Evolutionary conservation across 305 asterid genomes (phyloP), one percentile per base, ranked within the genome.

Genomic region (Fraxinus xanthoxyloides): DNA sequence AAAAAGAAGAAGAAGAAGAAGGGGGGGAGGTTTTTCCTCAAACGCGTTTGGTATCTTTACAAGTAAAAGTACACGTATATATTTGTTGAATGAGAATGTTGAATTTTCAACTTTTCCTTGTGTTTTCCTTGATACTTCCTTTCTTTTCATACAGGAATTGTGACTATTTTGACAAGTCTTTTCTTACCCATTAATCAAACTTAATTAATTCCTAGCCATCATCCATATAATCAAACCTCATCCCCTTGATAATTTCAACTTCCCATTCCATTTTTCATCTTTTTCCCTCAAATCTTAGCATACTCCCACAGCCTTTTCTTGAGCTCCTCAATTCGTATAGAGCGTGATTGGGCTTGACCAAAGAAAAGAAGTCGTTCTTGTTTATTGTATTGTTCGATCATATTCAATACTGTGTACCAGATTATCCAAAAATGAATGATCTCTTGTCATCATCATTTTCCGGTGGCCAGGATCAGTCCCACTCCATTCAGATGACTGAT

Each of bases 51-150:
- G 43, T 17, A 13, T 48, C n/a, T 4, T 17, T 28, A 34, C 4
- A 35, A 32, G 4, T 56, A 65, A 65, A 56, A 65, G 43, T 67
- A 59, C 19, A 67, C 34, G 36, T 12, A 26, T 67, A 67, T 26
- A 67, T 10, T 23, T 67, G 36, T 67, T 67, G 74, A 67, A 67
- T 28, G 35, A 28, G 38, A 67, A 67, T 4, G 74, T 67, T 67
- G 74, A 67, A 67, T 10, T 67, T 67, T 67, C 9, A 67, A 67
- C 30, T 67, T 17, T 67, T 17, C 19, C 15, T 0, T 0, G 28
- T 3, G 5, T 24, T 73, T 84, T 86, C 85, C 82, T 9, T 2
- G 89, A 79, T 38, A 9, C 38, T 81, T 79, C 87, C 75, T 36
- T 13, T 48, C 21, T 3, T 48, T 48, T n/a, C 63, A n/a, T 54